phyloP scores from a whole-genome alignment of 78 protist genomes.

The Emiliania huxleyi region DNA sequence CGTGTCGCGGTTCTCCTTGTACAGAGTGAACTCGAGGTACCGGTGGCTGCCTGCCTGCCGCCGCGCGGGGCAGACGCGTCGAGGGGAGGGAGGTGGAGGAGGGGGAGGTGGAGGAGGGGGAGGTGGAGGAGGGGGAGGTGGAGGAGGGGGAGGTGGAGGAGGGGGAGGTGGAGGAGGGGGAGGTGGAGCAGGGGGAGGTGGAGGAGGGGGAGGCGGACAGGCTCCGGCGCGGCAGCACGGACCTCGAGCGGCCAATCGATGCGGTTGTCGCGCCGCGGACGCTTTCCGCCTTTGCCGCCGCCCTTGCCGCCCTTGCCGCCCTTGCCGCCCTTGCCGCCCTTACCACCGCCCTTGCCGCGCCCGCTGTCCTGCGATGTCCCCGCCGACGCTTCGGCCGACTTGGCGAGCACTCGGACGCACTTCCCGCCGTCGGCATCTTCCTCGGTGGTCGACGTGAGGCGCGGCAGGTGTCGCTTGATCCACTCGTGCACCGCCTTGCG shows the following conservation, averaged over 20 bases:
- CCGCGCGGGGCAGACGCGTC: too few relatives aligned
- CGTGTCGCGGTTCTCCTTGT: slow-evolving; percentile 49
- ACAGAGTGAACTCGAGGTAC: slow-evolving; percentile 3
- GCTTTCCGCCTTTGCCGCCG: background rate
- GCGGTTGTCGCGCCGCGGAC: slow-evolving; percentile 28
- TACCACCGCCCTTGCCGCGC: too few relatives aligned
- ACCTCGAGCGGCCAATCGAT: background rate
- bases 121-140: too few relatives aligned
- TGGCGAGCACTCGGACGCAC: background rate
- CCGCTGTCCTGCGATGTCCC: background rate
- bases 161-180: too few relatives aligned
- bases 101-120: too few relatives aligned
- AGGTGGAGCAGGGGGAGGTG: too few relatives aligned
- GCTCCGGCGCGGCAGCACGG: too few relatives aligned
- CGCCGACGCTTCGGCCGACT: background rate
- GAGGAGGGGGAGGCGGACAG: too few relatives aligned
- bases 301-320: background rate
- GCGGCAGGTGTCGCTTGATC: background rate
- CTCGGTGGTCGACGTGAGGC: background rate
- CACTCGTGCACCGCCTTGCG: background rate
- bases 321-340: background rate
- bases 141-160: too few relatives aligned
- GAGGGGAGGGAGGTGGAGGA: too few relatives aligned
- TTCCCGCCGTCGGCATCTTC: background rate
- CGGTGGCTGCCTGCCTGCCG: background rate